Evolutionary conservation across 2,329 filamentous ascomycete species (phyloP).

Genomic region (Incumbomyces lentus): DNA sequence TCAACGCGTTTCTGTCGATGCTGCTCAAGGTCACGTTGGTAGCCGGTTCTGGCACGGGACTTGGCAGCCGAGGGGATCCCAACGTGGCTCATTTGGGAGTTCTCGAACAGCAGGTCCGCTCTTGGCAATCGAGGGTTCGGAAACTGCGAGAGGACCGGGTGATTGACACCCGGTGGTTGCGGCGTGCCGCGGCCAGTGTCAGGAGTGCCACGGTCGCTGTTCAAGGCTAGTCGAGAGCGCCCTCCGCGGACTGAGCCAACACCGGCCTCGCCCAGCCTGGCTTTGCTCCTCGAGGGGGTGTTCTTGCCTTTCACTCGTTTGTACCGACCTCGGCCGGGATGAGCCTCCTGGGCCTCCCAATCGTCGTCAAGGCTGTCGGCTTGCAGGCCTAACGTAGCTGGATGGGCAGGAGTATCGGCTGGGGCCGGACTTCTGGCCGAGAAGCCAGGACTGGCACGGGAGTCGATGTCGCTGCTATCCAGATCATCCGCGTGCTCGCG

Average conservation of each 20-base stretch:
- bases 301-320: slow-evolving; percentile 27
- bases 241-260: slow-evolving; percentile 25
- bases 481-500: slow-evolving; percentile 13
- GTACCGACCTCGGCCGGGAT: slow-evolving; percentile 28
- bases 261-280: slow-evolving; percentile 12
- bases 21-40: slow-evolving; percentile 40
- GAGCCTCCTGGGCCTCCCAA: slow-evolving; percentile 27
- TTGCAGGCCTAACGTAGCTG: slow-evolving; percentile 14
- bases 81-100: slow-evolving; percentile 21
- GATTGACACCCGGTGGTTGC: slow-evolving; percentile 31
- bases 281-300: slow-evolving; percentile 21
- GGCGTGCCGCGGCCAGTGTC: slow-evolving; percentile 18
- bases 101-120: neutral
- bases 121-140: slow-evolving; percentile 5
- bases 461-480: slow-evolving; percentile 19
- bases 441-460: slow-evolving; percentile 17
- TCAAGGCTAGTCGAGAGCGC: slow-evolving; percentile 36
- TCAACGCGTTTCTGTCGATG: slow-evolving; percentile 39
- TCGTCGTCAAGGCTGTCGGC: slow-evolving; percentile 29
- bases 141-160: slow-evolving; percentile 34
- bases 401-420: slow-evolving; percentile 11
- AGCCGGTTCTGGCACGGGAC: slow-evolving; percentile 39
- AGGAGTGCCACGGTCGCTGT: slow-evolving; percentile 17
- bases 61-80: slow-evolving; percentile 28
- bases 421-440: slow-evolving; percentile 16